Evolutionary conservation across 257 asterid genomes (phyloP), one percentile per base, ranked within the genome.

Genomic region (Jacaranda mimosifolia): DNA sequence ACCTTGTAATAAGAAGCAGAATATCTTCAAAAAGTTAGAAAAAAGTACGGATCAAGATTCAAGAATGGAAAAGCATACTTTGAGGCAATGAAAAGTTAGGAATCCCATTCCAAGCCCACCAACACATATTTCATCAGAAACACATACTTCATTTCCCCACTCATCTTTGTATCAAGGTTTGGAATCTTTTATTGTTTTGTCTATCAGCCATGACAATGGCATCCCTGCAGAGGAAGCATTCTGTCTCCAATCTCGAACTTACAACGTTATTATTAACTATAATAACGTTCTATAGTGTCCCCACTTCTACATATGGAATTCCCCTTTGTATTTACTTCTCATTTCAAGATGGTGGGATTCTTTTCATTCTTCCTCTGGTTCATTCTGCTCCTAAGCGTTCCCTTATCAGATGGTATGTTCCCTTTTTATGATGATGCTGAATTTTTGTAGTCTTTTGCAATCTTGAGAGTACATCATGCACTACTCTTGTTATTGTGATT

Each of bases 71-170:
- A 82, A 72, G 82, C 77, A 75, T 64, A 39, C 83, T 84, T 81
- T 68, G 80, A 65, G 72, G 80, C 14, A 1, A 71, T 72, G 76
- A 75, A 83, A 85, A 84, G 87, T 76, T 80, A 68, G 83, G 94
- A 87, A 91, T 89, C 85, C 80, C 39, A 85, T 85, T 86, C 96
- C 70, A 85, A 40, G 70, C 75, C 87, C 79, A 80, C 81, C 64
- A 60, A 58, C 66, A 56, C 65, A 40, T 70, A 19, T 68, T 59
- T 68, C 77, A 35, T 77, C 49, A 59, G 10, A 18, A 76, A 75
- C 21, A 78, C 70, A 45, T 48, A 49, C 45, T 40, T 40, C 32
- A 7, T 63, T 73, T 75, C 43, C 35, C 39, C 56, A 26, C 36
- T 80, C 85, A 79, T 87, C 84, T 73, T 57, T 81, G 74, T 52